A percentile compares a stretch with the other conserved stretches of the same genome.
phyloP scores from a whole-genome alignment of 2,329 filamentous ascomycete species.

The Chrysoporthe austroafricana region DNA sequence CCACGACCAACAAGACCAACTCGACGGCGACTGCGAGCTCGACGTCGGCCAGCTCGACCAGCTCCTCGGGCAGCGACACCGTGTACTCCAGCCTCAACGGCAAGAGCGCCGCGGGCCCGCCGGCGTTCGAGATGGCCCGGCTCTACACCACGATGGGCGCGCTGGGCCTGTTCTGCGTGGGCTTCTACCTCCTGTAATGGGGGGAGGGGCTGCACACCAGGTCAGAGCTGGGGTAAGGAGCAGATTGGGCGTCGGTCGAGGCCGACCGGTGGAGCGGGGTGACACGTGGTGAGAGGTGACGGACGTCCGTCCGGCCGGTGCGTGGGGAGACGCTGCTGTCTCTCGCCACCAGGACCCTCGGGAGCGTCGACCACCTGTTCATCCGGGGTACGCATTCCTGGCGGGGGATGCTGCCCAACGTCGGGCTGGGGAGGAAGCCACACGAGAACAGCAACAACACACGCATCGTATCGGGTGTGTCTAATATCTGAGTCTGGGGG shows the following conservation, averaged over 20 bases:
- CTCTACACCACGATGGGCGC: slow-evolving; percentile 24
- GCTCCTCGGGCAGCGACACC: slow-evolving; percentile 39
- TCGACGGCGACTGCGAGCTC: slow-evolving; percentile 48
- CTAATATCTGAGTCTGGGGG: slow-evolving; percentile 3
- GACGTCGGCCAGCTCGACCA: slow-evolving; percentile 35
- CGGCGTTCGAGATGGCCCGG: slow-evolving; percentile 22
- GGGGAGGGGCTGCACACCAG: not conserved
- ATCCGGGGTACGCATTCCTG: not conserved
- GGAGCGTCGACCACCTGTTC: not conserved
- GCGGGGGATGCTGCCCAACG: not conserved
- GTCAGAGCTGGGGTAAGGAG: not conserved
- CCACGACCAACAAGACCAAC: slow-evolving; percentile 61
- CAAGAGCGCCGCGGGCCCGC: slow-evolving; percentile 15
- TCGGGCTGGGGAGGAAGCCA: not conserved
- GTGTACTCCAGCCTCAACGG: slow-evolving; percentile 43
- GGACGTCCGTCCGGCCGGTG: not conserved
- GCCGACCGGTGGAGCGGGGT: not conserved
- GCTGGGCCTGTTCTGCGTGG: slow-evolving; percentile 25
- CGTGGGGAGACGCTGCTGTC: not conserved
- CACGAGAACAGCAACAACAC: not conserved
- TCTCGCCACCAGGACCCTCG: not conserved
- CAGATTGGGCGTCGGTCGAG: not conserved
- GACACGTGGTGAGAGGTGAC: slow-evolving; percentile 8
- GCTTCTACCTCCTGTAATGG: slow-evolving; percentile 27
- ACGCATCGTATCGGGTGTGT: not conserved